Evolutionary conservation across 148 eudicot genomes (phyloP), one percentile per base, ranked within the genome.

Genomic region (Camellia sinensis): DNA sequence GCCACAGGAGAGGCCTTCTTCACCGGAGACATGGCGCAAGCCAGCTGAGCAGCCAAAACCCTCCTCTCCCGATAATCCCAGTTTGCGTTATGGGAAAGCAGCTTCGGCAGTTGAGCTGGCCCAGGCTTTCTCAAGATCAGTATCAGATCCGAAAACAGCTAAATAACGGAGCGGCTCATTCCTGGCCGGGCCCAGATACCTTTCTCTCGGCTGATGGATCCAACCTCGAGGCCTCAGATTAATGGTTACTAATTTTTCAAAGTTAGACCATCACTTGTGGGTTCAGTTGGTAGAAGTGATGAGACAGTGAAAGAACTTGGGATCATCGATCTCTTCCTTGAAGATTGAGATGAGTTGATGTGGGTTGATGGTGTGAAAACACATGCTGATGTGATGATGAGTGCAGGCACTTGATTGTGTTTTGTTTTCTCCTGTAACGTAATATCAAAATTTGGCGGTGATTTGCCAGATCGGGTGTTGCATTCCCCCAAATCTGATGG

Each of bases 1-100:
- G 50, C 50, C 67, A 75, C 86, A 79, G 76, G 95, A 93, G 84
- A 90, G 99, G 78, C 85, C 89, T 4, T 86, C 97, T 41, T 93
- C 99, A 52, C 99, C 99, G 4, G 99, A 96, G 80, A 93, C 99
- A 18, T 96, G 99, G 99, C 98, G 97, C 74, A 96, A 90, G 71
- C 97, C 95, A 10, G 83, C 89, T 71, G 90, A 88, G 62, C 86
- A 84, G 77, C 80, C 88, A 17, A 86, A 88, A 78, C 82, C 87
- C 7, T 76, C 79, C 14, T 78, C 86, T 5, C 40, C 89, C 48
- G 88, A 83, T 75, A 81, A 81, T 71, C 60, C 89, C 17, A 89
- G 88, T 9, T 7, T 79, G 60, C 95, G 96, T 46, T 86, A 67
- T 67, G 95, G 97, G 15, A 96, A 96, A 86, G 97, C 93, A 14